phyloP scores from a whole-genome alignment of 2,329 filamentous ascomycete genomes.

The Pseudogymnoascus sp. region DNA sequence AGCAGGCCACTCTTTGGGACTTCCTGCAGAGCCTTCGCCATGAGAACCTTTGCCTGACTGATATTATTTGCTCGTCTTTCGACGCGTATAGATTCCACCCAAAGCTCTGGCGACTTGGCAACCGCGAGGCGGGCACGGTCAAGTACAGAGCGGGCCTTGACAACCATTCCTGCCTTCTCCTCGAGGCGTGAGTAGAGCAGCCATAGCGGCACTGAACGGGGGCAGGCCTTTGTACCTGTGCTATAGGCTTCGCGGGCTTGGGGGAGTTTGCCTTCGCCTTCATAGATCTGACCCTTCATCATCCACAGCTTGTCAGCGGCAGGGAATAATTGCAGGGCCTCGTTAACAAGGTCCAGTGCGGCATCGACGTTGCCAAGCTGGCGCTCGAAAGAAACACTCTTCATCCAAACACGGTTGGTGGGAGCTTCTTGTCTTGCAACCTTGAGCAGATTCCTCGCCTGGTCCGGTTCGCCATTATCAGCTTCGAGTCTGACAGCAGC shows the following conservation, averaged over 20 bases:
- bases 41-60: conserved; percentile 77
- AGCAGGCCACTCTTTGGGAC: conserved; percentile 79
- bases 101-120: conserved; percentile 75
- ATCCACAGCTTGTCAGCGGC: conserved; percentile 87
- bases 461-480: conserved; percentile 72
- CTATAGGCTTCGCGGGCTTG: conserved; percentile 86
- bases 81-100: conserved; percentile 88
- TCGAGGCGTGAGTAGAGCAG: conserved; percentile 82
- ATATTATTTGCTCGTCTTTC: conserved; percentile 81
- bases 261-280: conserved; percentile 66
- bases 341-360: conserved; percentile 78
- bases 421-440: conserved; percentile 81
- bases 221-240: conserved; percentile 78
- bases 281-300: conserved; percentile 98
- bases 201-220: conserved; percentile 80
- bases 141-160: conserved; percentile 89
- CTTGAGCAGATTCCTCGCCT: conserved; percentile 72
- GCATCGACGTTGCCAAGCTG: conserved; percentile 71
- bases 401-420: conserved; percentile 95
- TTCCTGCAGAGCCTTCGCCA: conserved; percentile 89
- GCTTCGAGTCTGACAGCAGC: conserved; percentile 94
- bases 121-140: conserved; percentile 84
- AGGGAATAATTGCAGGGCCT: conserved; percentile 81
- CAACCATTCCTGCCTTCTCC: conserved; percentile 70
- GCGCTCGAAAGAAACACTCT: conserved; percentile 87